Evolutionary conservation across 2,329 filamentous ascomycete genomes (phyloP).

Genomic region (Sporothrix brasiliensis): DNA sequence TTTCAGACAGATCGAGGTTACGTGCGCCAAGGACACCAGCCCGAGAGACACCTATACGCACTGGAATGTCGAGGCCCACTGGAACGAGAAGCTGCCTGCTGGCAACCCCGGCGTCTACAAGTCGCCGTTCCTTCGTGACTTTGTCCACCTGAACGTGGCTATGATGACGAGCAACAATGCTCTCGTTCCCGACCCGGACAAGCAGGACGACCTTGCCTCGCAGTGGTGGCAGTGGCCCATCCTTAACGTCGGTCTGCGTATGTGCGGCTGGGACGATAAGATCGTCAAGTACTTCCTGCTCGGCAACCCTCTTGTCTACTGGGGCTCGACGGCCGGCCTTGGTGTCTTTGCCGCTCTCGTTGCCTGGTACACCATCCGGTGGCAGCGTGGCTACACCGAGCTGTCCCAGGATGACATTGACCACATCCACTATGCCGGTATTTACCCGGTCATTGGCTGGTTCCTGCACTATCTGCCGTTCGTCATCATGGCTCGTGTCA

Average conservation of each 20-base stretch:
- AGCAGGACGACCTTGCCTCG: conserved; percentile 97
- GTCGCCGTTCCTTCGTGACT: conserved; percentile 96
- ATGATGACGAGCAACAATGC: conserved; percentile 99
- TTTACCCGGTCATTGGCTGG: conserved; percentile 94
- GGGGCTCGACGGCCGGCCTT: conserved; percentile 83
- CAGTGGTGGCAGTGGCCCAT: conserved; percentile 99
- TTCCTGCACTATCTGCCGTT: conserved; percentile 96
- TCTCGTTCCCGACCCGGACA: conserved; percentile 94
- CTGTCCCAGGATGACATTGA: conserved; percentile 80
- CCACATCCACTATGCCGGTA: conserved; percentile 88
- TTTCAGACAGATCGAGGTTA: conserved; percentile 99
- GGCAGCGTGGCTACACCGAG: conserved; percentile 92
- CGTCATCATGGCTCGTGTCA: conserved; percentile 96
- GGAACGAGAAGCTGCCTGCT: conserved; percentile 87
- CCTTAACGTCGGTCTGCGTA: conserved; percentile 89
- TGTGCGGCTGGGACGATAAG: conserved; percentile 97
- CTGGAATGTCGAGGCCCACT: conserved; percentile 97
- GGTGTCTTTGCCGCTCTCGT: conserved; percentile 72
- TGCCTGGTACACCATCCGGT: conserved; percentile 84
- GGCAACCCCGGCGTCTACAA: conserved; percentile 90
- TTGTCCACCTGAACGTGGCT: conserved; percentile 95
- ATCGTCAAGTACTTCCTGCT: conserved; percentile 98
- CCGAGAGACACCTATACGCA: conserved; percentile 93
- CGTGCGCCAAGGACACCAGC: conserved; percentile 90
- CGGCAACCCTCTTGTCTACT: conserved; percentile 94